A percentile compares a stretch with the other conserved stretches of the same genome.
Conservation (phyloP, 2,329 filamentous ascomycete species). For the Chaetomium sp. region DNA sequence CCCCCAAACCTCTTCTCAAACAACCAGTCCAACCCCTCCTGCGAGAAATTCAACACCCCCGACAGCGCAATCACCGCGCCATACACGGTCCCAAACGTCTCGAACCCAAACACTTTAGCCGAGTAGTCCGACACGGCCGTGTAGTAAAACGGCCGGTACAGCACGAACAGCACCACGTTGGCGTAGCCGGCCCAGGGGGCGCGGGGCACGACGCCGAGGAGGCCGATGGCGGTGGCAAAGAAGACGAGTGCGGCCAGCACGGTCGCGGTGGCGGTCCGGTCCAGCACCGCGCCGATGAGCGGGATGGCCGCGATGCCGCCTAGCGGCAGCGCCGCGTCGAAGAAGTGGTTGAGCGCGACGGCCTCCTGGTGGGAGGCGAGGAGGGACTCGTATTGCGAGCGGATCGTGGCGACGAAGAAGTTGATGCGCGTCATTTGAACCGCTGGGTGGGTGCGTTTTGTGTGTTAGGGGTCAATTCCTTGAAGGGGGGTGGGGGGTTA, state of each 20-base stretch:
- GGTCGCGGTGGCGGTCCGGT: constrained; percentile 71
- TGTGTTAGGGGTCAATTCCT: background rate
- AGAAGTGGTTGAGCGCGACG: constrained; percentile 75
- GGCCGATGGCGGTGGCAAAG: constrained; percentile 72
- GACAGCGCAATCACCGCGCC: constrained; percentile 85
- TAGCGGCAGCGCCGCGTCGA: constrained; percentile 76
- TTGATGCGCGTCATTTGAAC: constrained; percentile 82
- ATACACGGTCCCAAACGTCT: constrained; percentile 92
- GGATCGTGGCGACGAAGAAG: constrained; percentile 87
- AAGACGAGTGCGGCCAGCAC: constrained; percentile 71
- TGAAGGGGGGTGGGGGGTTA: too few relatives aligned
- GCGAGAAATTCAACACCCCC: constrained; percentile 80
- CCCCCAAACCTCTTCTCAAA: constrained; percentile 72
- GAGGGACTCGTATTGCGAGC: constrained; percentile 77
- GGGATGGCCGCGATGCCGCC: constrained; percentile 84
- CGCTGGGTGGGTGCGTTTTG: constrained; percentile 41
- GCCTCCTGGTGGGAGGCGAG: constrained; percentile 64
- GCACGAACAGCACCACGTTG: constrained; percentile 76
- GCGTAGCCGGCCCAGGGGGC: constrained; percentile 68
- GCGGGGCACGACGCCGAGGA: constrained; percentile 72
- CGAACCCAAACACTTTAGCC: constrained; percentile 90
- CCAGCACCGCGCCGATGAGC: constrained; percentile 79
- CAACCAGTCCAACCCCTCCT: constrained; percentile 76
- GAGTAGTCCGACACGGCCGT: constrained; percentile 87
- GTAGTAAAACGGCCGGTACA: constrained; percentile 89